phyloP scores from a whole-genome alignment of 768 basidiomycete species.

The Chlorophyllum brunneum region DNA sequence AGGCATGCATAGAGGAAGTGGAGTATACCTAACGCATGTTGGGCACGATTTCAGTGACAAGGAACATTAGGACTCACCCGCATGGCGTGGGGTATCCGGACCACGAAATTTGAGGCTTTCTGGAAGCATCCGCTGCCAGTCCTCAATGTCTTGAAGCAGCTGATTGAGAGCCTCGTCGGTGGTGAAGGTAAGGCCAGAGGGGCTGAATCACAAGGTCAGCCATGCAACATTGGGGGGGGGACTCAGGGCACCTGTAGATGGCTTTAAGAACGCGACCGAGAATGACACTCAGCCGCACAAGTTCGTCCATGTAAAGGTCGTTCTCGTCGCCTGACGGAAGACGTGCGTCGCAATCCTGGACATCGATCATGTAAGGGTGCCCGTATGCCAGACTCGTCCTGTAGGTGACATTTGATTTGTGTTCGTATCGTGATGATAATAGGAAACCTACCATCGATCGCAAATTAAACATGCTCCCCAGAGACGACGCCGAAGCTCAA shows the following conservation, averaged over 20 bases:
- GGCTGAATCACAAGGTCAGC: slow-evolving; percentile 38
- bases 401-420: slow-evolving; percentile 11
- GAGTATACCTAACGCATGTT: slow-evolving; percentile 58
- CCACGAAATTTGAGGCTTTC: slow-evolving; percentile 77
- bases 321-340: slow-evolving; percentile 81
- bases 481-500: slow-evolving; percentile 84
- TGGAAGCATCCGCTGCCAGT: slow-evolving; percentile 79
- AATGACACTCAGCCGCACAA: slow-evolving; percentile 87
- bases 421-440: slow-evolving; percentile 1
- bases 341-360: slow-evolving; percentile 93
- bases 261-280: slow-evolving; percentile 90
- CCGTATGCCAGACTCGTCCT: slow-evolving; percentile 90
- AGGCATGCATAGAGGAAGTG: slow-evolving; percentile 88
- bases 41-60: not conserved
- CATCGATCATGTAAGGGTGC: slow-evolving; percentile 93
- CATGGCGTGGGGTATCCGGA: slow-evolving; percentile 54
- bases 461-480: slow-evolving; percentile 95
- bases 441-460: slow-evolving; percentile 74
- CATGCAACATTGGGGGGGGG: not conserved
- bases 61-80: slow-evolving; percentile 46
- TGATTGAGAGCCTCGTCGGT: slow-evolving; percentile 74
- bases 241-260: slow-evolving; percentile 70
- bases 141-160: slow-evolving; percentile 62
- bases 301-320: slow-evolving; percentile 83
- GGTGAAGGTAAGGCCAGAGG: slow-evolving; percentile 82